These are phyloP conservation scores for Cyanodermella asteris DNA, from an alignment of 2,329 filamentous ascomycete genomes.

Conservation along the genomic window DNA sequence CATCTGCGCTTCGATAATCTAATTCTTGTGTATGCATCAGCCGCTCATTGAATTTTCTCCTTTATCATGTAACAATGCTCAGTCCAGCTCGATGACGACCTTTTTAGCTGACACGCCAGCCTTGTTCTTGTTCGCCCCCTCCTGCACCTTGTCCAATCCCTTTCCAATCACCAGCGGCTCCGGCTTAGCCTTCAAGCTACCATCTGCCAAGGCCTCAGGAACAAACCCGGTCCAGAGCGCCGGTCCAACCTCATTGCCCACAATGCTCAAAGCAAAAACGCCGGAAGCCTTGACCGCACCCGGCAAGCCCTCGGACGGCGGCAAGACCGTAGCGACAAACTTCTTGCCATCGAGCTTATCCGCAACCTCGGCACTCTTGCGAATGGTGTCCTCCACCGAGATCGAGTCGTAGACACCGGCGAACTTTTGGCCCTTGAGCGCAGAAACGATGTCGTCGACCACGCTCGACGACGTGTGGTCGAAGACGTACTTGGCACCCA, in stretches of 20 bases:
- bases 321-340: slow-evolving; percentile 1
- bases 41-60: too few relatives aligned
- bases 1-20: too few relatives aligned
- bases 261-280: not conserved
- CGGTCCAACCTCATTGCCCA: not conserved
- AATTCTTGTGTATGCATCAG: too few relatives aligned
- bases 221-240: slow-evolving; percentile 1
- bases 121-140: slow-evolving; percentile 1
- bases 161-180: slow-evolving; percentile 1
- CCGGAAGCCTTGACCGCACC: slow-evolving; percentile 1
- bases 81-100: slow-evolving; percentile 2
- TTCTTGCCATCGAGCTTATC: slow-evolving; percentile 1
- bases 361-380: slow-evolving; percentile 1
- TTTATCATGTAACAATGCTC: too few relatives aligned
- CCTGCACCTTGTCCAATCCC: slow-evolving; percentile 3
- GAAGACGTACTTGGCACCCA: slow-evolving; percentile 14
- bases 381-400: slow-evolving; percentile 2
- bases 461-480: slow-evolving; percentile 2
- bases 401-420: slow-evolving; percentile 3
- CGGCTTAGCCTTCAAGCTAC: slow-evolving; percentile 1
- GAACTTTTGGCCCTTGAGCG: slow-evolving; percentile 2
- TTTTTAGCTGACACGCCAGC: slow-evolving; percentile 3
- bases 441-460: slow-evolving; percentile 2
- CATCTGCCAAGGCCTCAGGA: slow-evolving; percentile 1
- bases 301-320: slow-evolving; percentile 1